phyloP scores from a whole-genome alignment of 116 monocot species.

The Trichopus zeylanicus region DNA sequence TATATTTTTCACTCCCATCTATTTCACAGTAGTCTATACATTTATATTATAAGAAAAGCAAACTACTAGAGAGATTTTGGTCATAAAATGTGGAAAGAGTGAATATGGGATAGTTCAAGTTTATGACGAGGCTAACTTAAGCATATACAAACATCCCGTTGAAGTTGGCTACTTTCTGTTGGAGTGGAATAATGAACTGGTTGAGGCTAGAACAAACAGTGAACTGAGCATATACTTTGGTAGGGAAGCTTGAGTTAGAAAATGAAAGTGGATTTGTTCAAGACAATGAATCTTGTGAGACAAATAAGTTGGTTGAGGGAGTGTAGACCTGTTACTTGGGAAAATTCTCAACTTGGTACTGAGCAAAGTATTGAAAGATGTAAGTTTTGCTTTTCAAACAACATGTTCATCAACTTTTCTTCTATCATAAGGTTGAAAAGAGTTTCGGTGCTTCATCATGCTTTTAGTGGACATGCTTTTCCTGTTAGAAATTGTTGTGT shows the following conservation, averaged over 20 bases:
- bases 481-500: too few relatives aligned
- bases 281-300: slow-evolving; percentile 18
- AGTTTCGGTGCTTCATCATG: too few relatives aligned
- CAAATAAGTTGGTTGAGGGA: slow-evolving; percentile 45
- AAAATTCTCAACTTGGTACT: slow-evolving; percentile 34
- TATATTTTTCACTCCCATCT: slow-evolving; percentile 12
- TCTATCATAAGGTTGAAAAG: too few relatives aligned
- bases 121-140: slow-evolving; percentile 26
- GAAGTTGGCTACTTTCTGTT: slow-evolving; percentile 31
- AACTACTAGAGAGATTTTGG: slow-evolving; percentile 17
- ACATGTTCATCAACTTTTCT: too few relatives aligned
- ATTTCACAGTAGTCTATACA: slow-evolving; percentile 13
- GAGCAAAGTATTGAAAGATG: too few relatives aligned
- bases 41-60: slow-evolving; percentile 24
- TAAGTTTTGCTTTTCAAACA: too few relatives aligned
- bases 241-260: slow-evolving; percentile 28
- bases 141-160: slow-evolving; percentile 18
- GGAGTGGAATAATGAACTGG: slow-evolving; percentile 2
- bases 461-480: too few relatives aligned
- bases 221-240: slow-evolving; percentile 14
- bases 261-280: slow-evolving; percentile 18
- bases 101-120: slow-evolving; percentile 16
- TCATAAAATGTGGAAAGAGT: slow-evolving; percentile 17
- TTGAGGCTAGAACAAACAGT: slow-evolving; percentile 5
- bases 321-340: slow-evolving; percentile 51